Evolutionary conservation across 352 stramenopile genomes (phyloP), one percentile per base, ranked within the genome.

Genomic region (Thraustotheca clavata): DNA sequence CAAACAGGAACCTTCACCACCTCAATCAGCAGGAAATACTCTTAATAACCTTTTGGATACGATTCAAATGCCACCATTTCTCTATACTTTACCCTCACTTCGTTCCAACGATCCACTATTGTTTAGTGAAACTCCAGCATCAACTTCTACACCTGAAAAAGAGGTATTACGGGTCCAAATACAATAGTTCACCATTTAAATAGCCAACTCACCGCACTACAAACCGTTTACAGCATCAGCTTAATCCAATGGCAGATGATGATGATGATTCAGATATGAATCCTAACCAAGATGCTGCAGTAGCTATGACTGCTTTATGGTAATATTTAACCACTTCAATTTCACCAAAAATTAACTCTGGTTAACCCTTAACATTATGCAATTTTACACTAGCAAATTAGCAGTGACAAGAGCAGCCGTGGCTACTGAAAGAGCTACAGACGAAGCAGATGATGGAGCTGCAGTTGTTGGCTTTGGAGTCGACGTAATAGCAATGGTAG

Each of bases 241-340:
- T 65, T 46, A 65, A 65, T 24, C 57, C 57, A 2, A 65, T 65
- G 35, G 43, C 43, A 9, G 57, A 65, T 24, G 57, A 65, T 9
- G 12, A 54, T 11, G 16, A 54, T 22, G 35, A 65, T 26, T 46
- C 57, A 14, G 43, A 52, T 24, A 35, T 31, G 43, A 24, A 31
- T 6, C 43, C 34, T 31, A 65, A 43, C 41, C 57, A 65, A 54
- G 57, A 65, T 32, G 57, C 57, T 6, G 57, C 57, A 27, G 20
- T 65, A 9, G 47, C 57, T 32, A 65, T 65, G 57, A 65, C 57
- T 12, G 52, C 57, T 27, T 24, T 65, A 20, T 65, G 57, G 57
- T 65, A 50, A 31, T 3, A 14, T 14, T 14, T 6, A 50, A 22
- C 22, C 16, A 43, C 38, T 16, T 43, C 20, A 18, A 43, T 43